Percentiles rank a stretch among this genome's conserved stretches.
phyloP scores from a whole-genome alignment of 1,284 basidiomycete species.

The Rhodotorula sp. region DNA sequence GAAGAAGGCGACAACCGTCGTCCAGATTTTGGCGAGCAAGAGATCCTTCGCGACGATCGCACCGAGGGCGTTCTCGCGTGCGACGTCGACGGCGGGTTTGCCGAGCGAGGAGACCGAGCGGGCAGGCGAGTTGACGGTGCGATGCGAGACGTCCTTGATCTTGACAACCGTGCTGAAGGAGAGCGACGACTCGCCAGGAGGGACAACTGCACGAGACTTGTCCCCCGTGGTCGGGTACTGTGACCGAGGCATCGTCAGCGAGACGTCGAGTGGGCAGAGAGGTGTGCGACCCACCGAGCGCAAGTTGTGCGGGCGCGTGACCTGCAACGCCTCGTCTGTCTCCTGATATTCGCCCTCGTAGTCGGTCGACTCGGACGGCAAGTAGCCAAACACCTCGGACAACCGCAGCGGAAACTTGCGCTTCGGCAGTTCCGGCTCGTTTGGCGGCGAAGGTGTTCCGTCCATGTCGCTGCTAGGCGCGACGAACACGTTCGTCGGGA shows the following conservation, averaged over 20 bases:
- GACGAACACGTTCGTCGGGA: constrained; percentile 30
- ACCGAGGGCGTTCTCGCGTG: constrained; percentile 61
- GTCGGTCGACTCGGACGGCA: constrained; percentile 17
- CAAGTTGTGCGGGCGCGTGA: constrained; percentile 13
- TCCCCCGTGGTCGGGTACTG: constrained; percentile 60
- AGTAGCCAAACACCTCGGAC: constrained; percentile 38
- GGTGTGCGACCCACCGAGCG: constrained; percentile 17
- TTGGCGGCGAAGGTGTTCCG: constrained; percentile 7
- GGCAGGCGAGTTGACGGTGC: constrained; percentile 59
- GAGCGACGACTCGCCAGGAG: constrained; percentile 50
- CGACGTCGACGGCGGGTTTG: constrained; percentile 58
- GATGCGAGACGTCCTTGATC: constrained; percentile 60
- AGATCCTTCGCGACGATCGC: constrained; percentile 55
- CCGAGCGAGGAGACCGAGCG: constrained; percentile 62
- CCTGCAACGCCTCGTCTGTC: constrained; percentile 36
- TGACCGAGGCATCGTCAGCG: neutral
- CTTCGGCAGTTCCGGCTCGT: constrained; percentile 8
- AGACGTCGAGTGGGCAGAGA: neutral
- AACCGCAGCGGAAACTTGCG: constrained; percentile 22
- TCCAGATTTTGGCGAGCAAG: constrained; percentile 55
- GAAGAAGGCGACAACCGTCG: constrained; percentile 58
- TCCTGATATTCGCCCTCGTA: constrained; percentile 33
- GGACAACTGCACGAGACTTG: constrained; percentile 44
- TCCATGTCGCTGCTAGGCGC: constrained; percentile 26
- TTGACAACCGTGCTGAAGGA: constrained; percentile 59